Evolutionary conservation across 2,329 filamentous ascomycete genomes (phyloP).

Genomic region (Alternaria rosae): DNA sequence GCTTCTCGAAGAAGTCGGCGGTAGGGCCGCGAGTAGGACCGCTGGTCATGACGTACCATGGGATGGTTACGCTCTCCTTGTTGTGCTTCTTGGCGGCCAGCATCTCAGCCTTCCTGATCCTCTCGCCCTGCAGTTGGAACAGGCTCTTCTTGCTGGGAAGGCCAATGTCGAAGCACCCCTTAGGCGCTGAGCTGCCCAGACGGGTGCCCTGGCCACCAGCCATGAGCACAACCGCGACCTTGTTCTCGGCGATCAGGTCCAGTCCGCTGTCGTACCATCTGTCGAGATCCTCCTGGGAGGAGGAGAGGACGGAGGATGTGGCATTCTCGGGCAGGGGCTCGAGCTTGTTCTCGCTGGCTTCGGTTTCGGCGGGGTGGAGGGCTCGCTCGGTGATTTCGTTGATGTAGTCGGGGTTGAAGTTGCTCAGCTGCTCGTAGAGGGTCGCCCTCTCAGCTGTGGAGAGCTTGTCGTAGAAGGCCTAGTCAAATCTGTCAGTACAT

Average conservation of each 20-base stretch:
- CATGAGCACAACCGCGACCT: conserved; percentile 90
- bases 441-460: conserved; percentile 73
- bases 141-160: conserved; percentile 91
- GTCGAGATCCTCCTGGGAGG: conserved; percentile 76
- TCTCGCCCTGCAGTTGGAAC: conserved; percentile 97
- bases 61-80: conserved; percentile 68
- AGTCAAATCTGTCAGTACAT: not conserved
- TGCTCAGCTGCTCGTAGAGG: conserved; percentile 81
- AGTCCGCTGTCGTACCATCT: conserved; percentile 81
- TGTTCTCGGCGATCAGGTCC: conserved; percentile 70
- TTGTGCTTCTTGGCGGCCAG: conserved; percentile 76
- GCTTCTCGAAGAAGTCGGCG: conserved; percentile 89
- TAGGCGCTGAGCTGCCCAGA: conserved; percentile 91
- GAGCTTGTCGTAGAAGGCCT: conserved; percentile 82
- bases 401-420: conserved; percentile 85
- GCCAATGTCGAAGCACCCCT: conserved; percentile 97
- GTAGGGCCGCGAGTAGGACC: conserved; percentile 91
- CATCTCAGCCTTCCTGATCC: conserved; percentile 84
- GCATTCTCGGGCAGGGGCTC: conserved; percentile 89
- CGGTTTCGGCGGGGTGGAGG: conserved; percentile 74
- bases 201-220: conserved; percentile 96
- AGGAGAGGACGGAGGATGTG: conserved; percentile 90
- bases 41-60: conserved; percentile 99
- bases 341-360: conserved; percentile 64
- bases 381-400: conserved; percentile 85